Conservation (phyloP, 1,284 basidiomycete species). For the Sanghuangporus weigelae region DNA sequence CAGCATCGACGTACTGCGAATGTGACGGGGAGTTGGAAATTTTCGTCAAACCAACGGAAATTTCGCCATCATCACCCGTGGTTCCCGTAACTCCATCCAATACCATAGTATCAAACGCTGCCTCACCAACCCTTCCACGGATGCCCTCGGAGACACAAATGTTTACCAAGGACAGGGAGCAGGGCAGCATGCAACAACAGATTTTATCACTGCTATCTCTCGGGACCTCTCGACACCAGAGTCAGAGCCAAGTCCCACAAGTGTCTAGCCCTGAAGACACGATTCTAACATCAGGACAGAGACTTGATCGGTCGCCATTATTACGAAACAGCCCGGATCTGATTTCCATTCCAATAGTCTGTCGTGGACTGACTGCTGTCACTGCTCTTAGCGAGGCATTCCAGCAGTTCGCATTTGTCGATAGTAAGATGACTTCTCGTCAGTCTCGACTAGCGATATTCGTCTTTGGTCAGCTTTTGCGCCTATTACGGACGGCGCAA, state of each 20-base stretch:
- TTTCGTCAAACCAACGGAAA: slow-evolving; percentile 22
- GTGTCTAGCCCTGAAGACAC: not conserved
- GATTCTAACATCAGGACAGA: not conserved
- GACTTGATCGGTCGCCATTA: not conserved
- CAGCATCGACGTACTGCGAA: slow-evolving; percentile 8
- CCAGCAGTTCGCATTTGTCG: slow-evolving; percentile 64
- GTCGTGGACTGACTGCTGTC: slow-evolving; percentile 53
- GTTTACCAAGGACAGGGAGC: slow-evolving; percentile 34
- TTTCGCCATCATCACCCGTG: slow-evolving; percentile 22
- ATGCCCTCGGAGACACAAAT: slow-evolving; percentile 47
- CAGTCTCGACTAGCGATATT: slow-evolving; percentile 46
- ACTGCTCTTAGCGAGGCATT: slow-evolving; percentile 64
- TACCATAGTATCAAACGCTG: slow-evolving; percentile 31
- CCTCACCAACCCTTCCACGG: slow-evolving; percentile 50
- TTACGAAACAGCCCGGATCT: slow-evolving; percentile 22
- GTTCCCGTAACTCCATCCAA: slow-evolving; percentile 30
- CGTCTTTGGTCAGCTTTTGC: slow-evolving; percentile 47
- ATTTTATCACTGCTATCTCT: slow-evolving; percentile 54
- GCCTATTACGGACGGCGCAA: slow-evolving; percentile 38
- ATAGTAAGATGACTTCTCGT: slow-evolving; percentile 40
- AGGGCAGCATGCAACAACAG: slow-evolving; percentile 51
- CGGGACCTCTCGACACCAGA: slow-evolving; percentile 49
- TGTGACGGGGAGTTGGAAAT: slow-evolving; percentile 20
- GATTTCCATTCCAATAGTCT: slow-evolving; percentile 27
- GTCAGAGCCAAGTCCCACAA: slow-evolving; percentile 18